A percentile compares a stretch with the other conserved stretches of the same genome.
These are phyloP conservation scores for Coemansia sp. DNA, from an alignment of 192 early-diverging fungal species.

Conservation along the genomic window DNA sequence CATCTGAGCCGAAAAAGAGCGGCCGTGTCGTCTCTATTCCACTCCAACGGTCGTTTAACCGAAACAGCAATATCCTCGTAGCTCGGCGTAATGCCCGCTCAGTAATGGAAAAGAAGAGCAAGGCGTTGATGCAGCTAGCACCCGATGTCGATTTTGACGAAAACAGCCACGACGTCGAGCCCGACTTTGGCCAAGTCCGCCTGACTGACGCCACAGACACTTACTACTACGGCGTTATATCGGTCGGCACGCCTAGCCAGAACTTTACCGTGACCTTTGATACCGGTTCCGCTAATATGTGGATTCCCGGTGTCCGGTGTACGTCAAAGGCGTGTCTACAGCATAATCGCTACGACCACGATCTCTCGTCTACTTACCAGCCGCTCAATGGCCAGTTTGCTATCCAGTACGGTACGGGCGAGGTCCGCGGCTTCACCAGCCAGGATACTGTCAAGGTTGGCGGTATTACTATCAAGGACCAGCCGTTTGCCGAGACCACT, in stretches of 20 bases:
- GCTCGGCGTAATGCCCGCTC: constrained; percentile 38
- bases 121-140: constrained; percentile 40
- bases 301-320: constrained; percentile 58
- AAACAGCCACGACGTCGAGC: constrained; percentile 46
- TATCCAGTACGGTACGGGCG: constrained; percentile 57
- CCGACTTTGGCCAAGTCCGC: constrained; percentile 52
- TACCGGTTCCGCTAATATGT: constrained; percentile 74
- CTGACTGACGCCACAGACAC: constrained; percentile 53
- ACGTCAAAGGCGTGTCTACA: constrained; percentile 48
- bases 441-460: constrained; percentile 54
- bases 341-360: constrained; percentile 49
- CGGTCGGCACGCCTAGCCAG: constrained; percentile 68
- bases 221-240: constrained; percentile 62
- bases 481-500: constrained; percentile 55
- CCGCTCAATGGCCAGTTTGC: constrained; percentile 44
- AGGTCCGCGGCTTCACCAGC: constrained; percentile 49
- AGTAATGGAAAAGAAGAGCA: constrained; percentile 14
- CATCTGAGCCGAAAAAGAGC: background rate
- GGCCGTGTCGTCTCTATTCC: constrained; percentile 37
- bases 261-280: constrained; percentile 70
- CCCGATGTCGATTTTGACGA: constrained; percentile 52
- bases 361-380: constrained; percentile 49
- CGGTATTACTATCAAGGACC: constrained; percentile 51
- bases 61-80: constrained; percentile 55
- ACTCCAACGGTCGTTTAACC: constrained; percentile 51